Base-by-base conservation (phyloP, 805 yeast genomes). In the Candida nanaspora region DNA sequence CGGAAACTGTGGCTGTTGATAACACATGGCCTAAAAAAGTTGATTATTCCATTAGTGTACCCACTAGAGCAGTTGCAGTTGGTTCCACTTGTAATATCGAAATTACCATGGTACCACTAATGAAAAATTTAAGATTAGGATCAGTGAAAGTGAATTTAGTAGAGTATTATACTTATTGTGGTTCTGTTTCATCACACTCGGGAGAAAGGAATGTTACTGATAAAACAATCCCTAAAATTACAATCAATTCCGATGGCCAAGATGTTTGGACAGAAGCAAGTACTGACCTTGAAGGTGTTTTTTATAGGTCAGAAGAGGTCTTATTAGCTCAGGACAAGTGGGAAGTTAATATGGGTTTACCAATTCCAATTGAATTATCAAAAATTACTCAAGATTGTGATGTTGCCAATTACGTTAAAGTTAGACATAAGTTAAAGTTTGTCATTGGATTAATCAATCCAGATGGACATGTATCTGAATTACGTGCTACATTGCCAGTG, bases 1-100 rank as follows among this genome's bases (percentile, higher is more conserved):
- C 94, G 0, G 97, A 91, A 59, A 86, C 98, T 0, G 85, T 89
- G 51, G 86, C 95, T 0, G 94, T 91, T 26, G 96, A 88, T 55
- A 91, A 91, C 57, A 81, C 89, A 1, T 91, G 98, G 98, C 97
- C 98, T 2, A 68, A 79, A 35, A 93, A 93, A 57, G 86, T 91
- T 26, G 97, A 91, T 54, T 91, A 91, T 59, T 75, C 87, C 3
- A 78, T 93, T 44, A 82, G 86, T 40, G 80, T 86, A 6, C 97
- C 98, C 0, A 71, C 86, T 21, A 82, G 86, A 53, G 95, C 97
- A 0, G 74, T 87, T 20, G 94, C 98, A 0, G 80, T 93, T 33
- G 98, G 98, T 2, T 80, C 95, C 0, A 65, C 76, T 0, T 68
- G 83, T 6, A 84, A 86, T 2, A 71, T 91, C 6, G 74, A 78